Base-by-base conservation (phyloP, 2,329 filamentous ascomycete species). In the Fusarium avenaceum region DNA sequence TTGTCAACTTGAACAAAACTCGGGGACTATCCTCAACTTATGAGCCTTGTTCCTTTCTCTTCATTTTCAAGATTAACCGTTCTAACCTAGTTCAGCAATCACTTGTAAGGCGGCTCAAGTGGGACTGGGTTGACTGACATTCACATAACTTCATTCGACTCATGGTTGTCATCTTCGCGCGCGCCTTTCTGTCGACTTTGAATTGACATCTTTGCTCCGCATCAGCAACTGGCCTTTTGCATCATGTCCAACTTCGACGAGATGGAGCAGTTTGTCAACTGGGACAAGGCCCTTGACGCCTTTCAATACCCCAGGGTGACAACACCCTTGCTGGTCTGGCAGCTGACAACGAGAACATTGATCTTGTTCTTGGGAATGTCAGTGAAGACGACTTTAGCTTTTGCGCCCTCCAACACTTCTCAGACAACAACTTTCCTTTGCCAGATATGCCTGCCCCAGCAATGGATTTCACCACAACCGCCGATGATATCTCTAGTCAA, bases 261-360 rank as follows among this genome's bases (percentile, higher is more conserved):
- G 54, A 80, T 86, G 81, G 87, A 90, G 56, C 85, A 89, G 65
- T 88, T 90, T 74, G 85, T 92, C 76, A 82, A 89, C 74, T 90
- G 87, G 86, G 86, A 88, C 70, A 78, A 83, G 59, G 81, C 82
- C 49, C 83, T 79, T 45, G 78, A 81, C 42, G 75, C 77, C 40
- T 72, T 78, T 58, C 77, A 74, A 54, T 71, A 75, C 63, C 70
- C 64, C 74, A 78, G 61, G 69, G 78, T 32, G 66, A 75, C 38
- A 65, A 76, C 33, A 67, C 75, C 48, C 74, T 78, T 39, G 76
- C 79, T 63, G 78, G 81, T 68, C 76, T 78, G 64, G 74, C 72
- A 48, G 61, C 75, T 46, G 76, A 79, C 57, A 60, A 58, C 26
- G 75, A 76, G 47, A 76, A 84, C 74, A 81, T 88, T 69, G 84